Conservation (phyloP, 208 protist species). For the Crithidia fasciculata region DNA sequence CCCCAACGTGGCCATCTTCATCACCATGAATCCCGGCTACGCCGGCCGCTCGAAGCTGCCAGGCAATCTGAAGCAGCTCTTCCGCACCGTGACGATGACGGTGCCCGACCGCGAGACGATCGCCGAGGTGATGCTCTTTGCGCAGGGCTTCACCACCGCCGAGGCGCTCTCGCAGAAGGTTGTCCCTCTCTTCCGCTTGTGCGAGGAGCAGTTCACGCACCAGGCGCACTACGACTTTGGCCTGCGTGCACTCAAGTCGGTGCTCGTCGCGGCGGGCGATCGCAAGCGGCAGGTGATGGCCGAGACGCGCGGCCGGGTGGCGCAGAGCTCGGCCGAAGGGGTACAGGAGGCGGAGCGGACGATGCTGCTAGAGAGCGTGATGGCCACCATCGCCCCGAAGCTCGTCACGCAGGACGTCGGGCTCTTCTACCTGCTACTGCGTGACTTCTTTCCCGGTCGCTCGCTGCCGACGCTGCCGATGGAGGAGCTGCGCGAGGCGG, state of each 20-base stretch:
- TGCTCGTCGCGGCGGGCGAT: slow-evolving; percentile 97
- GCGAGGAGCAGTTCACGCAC: slow-evolving; percentile 96
- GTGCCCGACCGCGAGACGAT: slow-evolving; percentile 99
- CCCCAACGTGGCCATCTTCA: slow-evolving; percentile 97
- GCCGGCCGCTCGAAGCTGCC: slow-evolving; percentile 99
- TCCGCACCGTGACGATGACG: slow-evolving; percentile 99
- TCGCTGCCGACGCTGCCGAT: slow-evolving; percentile 50
- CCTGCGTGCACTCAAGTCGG: slow-evolving; percentile 99
- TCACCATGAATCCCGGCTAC: slow-evolving; percentile 99
- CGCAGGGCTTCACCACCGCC: slow-evolving; percentile 98
- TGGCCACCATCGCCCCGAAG: slow-evolving; percentile 98
- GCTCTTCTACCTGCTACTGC: slow-evolving; percentile 95
- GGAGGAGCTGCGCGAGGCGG: slow-evolving; percentile 65
- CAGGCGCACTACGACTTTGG: slow-evolving; percentile 99
- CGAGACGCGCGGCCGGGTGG: not conserved
- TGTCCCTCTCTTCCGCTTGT: slow-evolving; percentile 98
- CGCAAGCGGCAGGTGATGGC: slow-evolving; percentile 85
- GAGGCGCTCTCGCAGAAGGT: slow-evolving; percentile 97
- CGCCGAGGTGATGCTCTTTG: slow-evolving; percentile 99
- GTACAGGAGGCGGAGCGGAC: slow-evolving; percentile 74
- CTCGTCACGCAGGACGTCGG: slow-evolving; percentile 96
- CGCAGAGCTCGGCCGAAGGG: not conserved
- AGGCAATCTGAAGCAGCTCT: slow-evolving; percentile 99
- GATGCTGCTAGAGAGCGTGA: slow-evolving; percentile 94
- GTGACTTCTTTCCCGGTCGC: slow-evolving; percentile 96